A percentile compares a stretch with the other conserved stretches of the same genome.
Conservation (phyloP, 352 stramenopile species). For the Elongisporangium senticosum region DNA sequence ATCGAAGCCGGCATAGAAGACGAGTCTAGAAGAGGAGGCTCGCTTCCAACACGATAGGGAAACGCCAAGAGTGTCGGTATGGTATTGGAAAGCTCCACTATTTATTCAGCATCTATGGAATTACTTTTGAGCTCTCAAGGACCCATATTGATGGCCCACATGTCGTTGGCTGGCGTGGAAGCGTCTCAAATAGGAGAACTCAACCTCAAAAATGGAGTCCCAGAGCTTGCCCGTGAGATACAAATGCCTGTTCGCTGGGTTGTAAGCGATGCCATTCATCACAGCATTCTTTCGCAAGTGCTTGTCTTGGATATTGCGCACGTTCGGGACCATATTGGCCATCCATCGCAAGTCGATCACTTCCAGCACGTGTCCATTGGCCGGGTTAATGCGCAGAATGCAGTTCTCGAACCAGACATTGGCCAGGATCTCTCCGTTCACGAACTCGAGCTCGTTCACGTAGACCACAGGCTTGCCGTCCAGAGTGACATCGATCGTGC, state of each 20-base stretch:
- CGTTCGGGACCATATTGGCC: constrained; percentile 50
- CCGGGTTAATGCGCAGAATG: constrained; percentile 72
- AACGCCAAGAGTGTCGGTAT: background rate
- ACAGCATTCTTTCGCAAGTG: constrained; percentile 54
- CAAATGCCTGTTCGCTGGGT: constrained; percentile 50
- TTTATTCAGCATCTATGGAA: background rate
- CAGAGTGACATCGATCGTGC: constrained; percentile 40
- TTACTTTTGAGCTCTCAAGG: background rate
- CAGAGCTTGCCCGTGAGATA: constrained; percentile 82
- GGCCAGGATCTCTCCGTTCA: constrained; percentile 74
- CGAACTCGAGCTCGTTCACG: constrained; percentile 87
- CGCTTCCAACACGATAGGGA: background rate
- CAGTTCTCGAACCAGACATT: constrained; percentile 84
- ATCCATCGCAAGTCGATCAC: constrained; percentile 67
- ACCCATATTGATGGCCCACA: background rate
- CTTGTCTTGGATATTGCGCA: constrained; percentile 26
- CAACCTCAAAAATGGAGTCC: constrained; percentile 81
- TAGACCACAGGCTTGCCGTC: constrained; percentile 37
- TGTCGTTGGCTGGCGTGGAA: background rate
- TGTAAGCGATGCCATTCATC: constrained; percentile 87
- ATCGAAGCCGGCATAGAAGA: constrained; percentile 14
- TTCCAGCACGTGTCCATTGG: constrained; percentile 61
- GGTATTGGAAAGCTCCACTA: background rate
- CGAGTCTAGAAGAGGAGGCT: background rate
- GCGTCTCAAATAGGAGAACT: constrained; percentile 45